These are phyloP conservation scores for Aureobasidium namibiae DNA, from an alignment of 2,329 filamentous ascomycete genomes.

Conservation along the genomic window DNA sequence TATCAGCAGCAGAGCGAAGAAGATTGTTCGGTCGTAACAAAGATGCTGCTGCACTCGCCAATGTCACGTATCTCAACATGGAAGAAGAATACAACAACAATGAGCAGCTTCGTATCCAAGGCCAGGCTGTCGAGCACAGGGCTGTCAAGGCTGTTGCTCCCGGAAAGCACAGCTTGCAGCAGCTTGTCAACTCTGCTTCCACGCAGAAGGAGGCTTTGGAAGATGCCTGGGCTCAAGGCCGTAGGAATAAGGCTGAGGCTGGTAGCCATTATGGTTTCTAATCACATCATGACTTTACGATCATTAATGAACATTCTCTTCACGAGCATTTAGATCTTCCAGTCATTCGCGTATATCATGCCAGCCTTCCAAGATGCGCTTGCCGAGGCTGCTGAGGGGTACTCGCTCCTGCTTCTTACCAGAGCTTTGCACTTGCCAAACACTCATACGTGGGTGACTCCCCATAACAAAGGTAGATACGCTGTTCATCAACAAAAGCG, in stretches of 20 bases:
- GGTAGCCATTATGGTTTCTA: conserved; percentile 69
- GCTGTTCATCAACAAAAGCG: not conserved
- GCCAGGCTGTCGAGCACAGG: conserved; percentile 64
- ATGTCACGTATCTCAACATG: conserved; percentile 79
- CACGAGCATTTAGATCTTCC: not conserved
- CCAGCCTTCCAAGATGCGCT: not conserved
- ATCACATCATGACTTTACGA: not conserved
- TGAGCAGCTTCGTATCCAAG: conserved; percentile 61
- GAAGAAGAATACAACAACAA: conserved; percentile 82
- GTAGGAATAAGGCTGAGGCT: conserved; percentile 74
- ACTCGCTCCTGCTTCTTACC: not conserved
- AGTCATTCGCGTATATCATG: not conserved
- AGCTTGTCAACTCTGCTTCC: conserved; percentile 75
- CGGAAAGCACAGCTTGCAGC: conserved; percentile 62
- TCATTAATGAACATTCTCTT: not conserved
- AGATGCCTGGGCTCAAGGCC: conserved; percentile 80
- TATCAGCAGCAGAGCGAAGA: conserved; percentile 66
- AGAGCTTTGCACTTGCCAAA: not conserved
- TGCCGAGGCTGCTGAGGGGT: not conserved
- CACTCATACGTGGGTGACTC: too few species aligned
- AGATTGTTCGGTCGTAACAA: conserved; percentile 70
- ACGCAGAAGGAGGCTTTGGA: conserved; percentile 81
- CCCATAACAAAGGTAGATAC: not conserved
- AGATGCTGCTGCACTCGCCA: conserved; percentile 35
- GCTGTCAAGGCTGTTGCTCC: conserved; percentile 56